These are phyloP conservation scores for Somion occarium DNA, from an alignment of 1,284 basidiomycete species.

Conservation along the genomic window DNA sequence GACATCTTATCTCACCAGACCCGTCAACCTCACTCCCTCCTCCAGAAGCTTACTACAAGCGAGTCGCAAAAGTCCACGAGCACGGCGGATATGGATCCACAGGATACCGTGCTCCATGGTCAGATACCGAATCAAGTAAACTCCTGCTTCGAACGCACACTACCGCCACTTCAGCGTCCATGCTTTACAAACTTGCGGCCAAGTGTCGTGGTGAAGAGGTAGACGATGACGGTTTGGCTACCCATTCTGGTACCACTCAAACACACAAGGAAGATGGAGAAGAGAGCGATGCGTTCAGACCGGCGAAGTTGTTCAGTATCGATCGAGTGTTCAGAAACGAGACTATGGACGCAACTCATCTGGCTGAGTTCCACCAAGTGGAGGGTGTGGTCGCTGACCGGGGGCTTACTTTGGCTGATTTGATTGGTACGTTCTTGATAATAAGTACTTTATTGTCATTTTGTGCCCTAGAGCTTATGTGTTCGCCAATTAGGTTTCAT, in stretches of 20 bases:
- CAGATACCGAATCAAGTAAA: constrained; percentile 85
- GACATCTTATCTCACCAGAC: constrained; percentile 45
- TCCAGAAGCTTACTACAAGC: constrained; percentile 83
- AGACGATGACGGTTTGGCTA: constrained; percentile 34
- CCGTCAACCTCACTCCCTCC: constrained; percentile 77
- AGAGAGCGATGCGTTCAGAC: constrained; percentile 78
- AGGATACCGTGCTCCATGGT: constrained; percentile 99
- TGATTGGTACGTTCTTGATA: constrained; percentile 67
- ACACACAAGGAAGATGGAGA: constrained; percentile 12
- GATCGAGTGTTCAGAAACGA: constrained; percentile 99
- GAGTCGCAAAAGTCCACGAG: constrained; percentile 88
- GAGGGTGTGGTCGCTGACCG: constrained; percentile 98
- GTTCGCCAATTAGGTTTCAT: constrained; percentile 72
- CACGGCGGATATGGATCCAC: constrained; percentile 90
- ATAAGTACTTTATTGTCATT: not conserved
- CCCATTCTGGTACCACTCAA: constrained; percentile 20
- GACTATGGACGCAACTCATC: constrained; percentile 98
- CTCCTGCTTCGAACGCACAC: constrained; percentile 96
- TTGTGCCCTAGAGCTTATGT: not conserved
- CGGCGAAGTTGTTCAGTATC: constrained; percentile 97
- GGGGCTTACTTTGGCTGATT: constrained; percentile 90
- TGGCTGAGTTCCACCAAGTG: constrained; percentile 99
- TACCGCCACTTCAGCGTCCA: constrained; percentile 90
- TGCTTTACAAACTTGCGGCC: constrained; percentile 91
- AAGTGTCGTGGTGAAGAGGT: constrained; percentile 57